phyloP scores from a whole-genome alignment of 2,329 filamentous ascomycete species.

The Xylariaceae sp. region DNA sequence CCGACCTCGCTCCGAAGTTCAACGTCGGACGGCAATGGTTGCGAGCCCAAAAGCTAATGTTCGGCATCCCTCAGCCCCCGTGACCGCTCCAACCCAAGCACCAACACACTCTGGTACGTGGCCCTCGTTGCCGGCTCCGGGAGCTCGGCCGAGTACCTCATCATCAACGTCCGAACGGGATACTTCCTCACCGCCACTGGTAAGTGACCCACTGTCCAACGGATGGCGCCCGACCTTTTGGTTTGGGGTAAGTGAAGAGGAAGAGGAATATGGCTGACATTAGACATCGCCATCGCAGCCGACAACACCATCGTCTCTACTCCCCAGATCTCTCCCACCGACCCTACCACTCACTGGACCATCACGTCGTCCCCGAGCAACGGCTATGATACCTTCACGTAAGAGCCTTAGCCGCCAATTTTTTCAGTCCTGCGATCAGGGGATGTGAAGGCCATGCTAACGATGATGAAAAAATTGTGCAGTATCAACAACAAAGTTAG shows the following conservation, averaged over 20 bases:
- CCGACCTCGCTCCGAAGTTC: too few relatives aligned
- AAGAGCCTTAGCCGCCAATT: neutral
- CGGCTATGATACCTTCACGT: slow-evolving; percentile 10
- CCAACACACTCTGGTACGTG: slow-evolving; percentile 8
- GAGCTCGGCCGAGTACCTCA: slow-evolving; percentile 9
- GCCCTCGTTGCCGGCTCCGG: slow-evolving; percentile 10
- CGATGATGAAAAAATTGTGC: neutral
- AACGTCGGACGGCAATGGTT: too few relatives aligned
- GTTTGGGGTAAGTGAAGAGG: neutral
- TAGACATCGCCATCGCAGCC: neutral
- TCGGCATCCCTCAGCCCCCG: neutral
- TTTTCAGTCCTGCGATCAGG: neutral
- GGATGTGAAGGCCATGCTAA: neutral
- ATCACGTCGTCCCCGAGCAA: slow-evolving; percentile 10
- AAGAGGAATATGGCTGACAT: neutral
- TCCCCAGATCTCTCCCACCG: slow-evolving; percentile 11
- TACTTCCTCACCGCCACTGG: slow-evolving; percentile 5
- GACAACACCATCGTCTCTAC: slow-evolving; percentile 6
- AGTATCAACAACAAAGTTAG: slow-evolving; percentile 10
- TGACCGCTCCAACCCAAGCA: neutral
- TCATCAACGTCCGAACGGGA: slow-evolving; percentile 11
- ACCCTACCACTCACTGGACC: slow-evolving; percentile 8
- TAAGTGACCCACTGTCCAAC: slow-evolving; percentile 1
- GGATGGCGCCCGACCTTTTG: too few relatives aligned
- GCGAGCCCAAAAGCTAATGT: too few relatives aligned